Percentiles rank a stretch among this genome's conserved stretches.
Evolutionary conservation across 148 eudicot species (phyloP).

Genomic region (Rhododendron simsii): DNA sequence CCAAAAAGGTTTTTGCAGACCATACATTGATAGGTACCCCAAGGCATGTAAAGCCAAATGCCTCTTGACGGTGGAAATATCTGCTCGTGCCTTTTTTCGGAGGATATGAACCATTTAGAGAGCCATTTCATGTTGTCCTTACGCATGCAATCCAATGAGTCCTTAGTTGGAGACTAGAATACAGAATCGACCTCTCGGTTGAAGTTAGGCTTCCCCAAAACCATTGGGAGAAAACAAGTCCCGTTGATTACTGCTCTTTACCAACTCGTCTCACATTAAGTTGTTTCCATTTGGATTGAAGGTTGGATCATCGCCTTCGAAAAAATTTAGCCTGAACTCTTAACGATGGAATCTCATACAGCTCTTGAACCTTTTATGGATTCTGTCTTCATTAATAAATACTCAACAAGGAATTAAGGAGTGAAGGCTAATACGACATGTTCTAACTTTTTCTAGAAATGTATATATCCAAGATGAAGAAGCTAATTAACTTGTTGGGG

Average conservation of each 20-base stretch:
- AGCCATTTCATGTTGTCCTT: neutral
- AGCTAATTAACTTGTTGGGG: neutral
- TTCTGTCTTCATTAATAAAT: neutral
- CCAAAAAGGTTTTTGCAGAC: neutral
- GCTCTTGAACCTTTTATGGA: neutral
- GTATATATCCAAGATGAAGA: neutral
- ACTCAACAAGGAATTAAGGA: neutral
- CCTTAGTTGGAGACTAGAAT: neutral
- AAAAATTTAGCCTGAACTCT: neutral
- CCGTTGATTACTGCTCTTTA: neutral
- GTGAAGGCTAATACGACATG: neutral
- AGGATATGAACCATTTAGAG: neutral
- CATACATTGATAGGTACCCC: neutral
- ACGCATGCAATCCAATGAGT: neutral
- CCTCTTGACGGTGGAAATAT: neutral
- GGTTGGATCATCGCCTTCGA: neutral
- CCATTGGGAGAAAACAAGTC: neutral
- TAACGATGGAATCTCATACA: neutral
- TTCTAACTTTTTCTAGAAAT: neutral
- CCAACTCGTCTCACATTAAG: neutral
- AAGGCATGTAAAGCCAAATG: neutral
- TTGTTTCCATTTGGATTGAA: neutral
- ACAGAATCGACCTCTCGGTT: neutral
- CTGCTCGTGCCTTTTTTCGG: neutral
- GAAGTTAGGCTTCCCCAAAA: neutral